Evolutionary conservation across 2,329 filamentous ascomycete genomes (phyloP).

Genomic region (Fusarium sp.): DNA sequence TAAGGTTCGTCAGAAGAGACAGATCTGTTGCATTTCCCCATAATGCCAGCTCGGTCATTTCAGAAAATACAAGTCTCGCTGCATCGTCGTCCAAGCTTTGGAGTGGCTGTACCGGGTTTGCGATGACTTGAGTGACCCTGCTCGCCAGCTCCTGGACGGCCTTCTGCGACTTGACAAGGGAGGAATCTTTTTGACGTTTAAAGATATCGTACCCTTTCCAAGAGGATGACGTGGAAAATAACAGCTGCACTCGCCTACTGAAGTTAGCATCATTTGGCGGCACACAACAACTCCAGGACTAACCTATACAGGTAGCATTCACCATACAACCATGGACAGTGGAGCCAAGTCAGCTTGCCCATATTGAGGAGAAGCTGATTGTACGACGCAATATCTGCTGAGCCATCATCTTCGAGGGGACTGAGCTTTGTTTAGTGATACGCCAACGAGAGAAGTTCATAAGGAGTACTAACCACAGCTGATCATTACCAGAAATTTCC

Average conservation of each 20-base stretch:
- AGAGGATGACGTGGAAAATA: background rate
- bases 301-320: constrained; percentile 10
- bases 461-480: background rate
- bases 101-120: background rate
- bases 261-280: background rate
- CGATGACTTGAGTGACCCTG: background rate
- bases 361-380: background rate
- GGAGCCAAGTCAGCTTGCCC: background rate
- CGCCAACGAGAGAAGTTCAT: background rate
- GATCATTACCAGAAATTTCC: background rate
- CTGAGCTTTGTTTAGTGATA: background rate
- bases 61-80: background rate
- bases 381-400: background rate
- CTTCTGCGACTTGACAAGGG: background rate
- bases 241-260: background rate
- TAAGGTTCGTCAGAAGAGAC: constrained; percentile 5
- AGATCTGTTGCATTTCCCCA: constrained; percentile 12
- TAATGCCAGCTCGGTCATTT: background rate
- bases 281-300: fast-evolving
- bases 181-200: background rate
- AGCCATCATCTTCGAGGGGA: background rate
- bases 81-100: background rate
- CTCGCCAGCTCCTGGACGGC: background rate
- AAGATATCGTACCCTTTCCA: constrained; percentile 5
- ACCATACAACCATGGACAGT: constrained; percentile 11